Evolutionary conservation across 352 stramenopile species (phyloP).

Genomic region (Thalassiosira gravida): DNA sequence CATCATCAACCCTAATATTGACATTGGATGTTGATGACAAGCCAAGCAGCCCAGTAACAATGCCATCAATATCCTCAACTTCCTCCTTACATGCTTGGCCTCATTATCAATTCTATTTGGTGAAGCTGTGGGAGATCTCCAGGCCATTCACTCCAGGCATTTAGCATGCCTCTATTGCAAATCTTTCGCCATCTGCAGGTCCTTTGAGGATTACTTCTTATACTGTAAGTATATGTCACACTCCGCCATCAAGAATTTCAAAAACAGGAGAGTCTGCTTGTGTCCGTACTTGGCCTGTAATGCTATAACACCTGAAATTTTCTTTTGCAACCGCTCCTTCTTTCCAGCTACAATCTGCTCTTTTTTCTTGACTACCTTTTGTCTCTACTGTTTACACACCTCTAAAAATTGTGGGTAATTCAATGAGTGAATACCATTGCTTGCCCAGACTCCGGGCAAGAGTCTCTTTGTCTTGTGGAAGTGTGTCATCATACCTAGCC

Average conservation of each 20-base stretch:
- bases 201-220: neutral
- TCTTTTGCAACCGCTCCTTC: too few species aligned
- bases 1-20: too few species aligned
- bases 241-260: neutral
- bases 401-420: conserved; percentile 2
- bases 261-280: neutral
- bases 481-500: too few species aligned
- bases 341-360: too few species aligned
- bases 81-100: too few species aligned
- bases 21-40: too few species aligned
- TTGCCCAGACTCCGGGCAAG: neutral
- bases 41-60: too few species aligned
- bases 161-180: too few species aligned
- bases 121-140: too few species aligned
- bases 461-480: neutral
- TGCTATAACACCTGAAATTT: neutral
- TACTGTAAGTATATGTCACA: neutral
- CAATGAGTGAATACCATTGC: conserved; percentile 2
- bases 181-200: conserved; percentile 2
- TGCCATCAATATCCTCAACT: too few species aligned
- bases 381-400: neutral
- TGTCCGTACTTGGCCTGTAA: conserved; percentile 1
- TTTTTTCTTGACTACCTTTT: neutral
- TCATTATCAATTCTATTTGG: too few species aligned
- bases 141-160: too few species aligned